Evolutionary conservation across 2,329 filamentous ascomycete species (phyloP).

Genomic region (Arthroderma sp.): DNA sequence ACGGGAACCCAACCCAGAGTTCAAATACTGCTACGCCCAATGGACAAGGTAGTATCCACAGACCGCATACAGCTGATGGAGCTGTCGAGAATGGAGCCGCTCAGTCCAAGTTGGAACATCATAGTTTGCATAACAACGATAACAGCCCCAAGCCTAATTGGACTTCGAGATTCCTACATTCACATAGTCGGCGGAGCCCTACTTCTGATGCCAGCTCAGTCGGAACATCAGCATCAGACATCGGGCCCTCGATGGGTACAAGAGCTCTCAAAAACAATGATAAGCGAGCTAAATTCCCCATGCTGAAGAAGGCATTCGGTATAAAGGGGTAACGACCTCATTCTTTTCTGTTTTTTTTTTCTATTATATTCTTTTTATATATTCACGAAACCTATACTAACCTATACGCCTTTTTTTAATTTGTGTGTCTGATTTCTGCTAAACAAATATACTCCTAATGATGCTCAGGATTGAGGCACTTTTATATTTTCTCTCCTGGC

Average conservation of each 20-base stretch:
- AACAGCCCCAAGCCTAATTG: conserved; percentile 5
- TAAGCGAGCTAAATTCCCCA: conserved; percentile 11
- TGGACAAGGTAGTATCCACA: neutral
- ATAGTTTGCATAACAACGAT: neutral
- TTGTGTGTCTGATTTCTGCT: too few relatives aligned
- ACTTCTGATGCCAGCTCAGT: neutral
- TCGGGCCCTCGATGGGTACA: neutral
- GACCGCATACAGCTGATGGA: conserved; percentile 11
- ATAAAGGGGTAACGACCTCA: neutral
- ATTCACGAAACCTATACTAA: too few relatives aligned
- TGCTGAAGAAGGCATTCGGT: conserved; percentile 8
- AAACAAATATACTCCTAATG: neutral
- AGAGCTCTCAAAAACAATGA: neutral
- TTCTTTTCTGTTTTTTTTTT: neutral
- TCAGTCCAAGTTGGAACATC: neutral
- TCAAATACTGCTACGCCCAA: neutral
- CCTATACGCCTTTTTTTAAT: too few relatives aligned
- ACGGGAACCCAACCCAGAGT: neutral
- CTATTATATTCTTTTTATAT: neutral
- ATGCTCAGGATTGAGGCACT: neutral
- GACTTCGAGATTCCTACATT: conserved; percentile 8
- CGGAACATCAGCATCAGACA: neutral
- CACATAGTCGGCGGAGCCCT: conserved; percentile 3
- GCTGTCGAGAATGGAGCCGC: conserved; percentile 5
- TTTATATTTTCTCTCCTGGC: neutral